Evolutionary conservation across 148 eudicot genomes (phyloP).

Genomic region (Heliosperma pusillum): DNA sequence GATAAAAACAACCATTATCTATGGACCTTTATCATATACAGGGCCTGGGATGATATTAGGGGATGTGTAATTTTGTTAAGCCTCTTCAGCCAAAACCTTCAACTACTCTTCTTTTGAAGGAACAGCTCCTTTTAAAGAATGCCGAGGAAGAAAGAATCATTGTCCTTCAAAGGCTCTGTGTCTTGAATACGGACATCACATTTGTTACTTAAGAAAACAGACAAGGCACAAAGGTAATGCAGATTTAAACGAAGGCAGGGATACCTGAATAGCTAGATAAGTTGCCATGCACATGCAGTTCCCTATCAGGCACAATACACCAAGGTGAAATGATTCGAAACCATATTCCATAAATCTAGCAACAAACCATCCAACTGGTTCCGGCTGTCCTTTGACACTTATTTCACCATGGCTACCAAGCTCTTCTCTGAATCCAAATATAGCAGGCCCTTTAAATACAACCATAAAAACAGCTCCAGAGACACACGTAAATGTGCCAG

Average conservation of each 20-base stretch:
- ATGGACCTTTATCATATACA: too few species aligned
- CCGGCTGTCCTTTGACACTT: slow-evolving; percentile 73
- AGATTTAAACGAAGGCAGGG: neutral
- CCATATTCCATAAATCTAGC: slow-evolving; percentile 54
- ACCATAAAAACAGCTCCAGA: slow-evolving; percentile 91
- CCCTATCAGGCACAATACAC: slow-evolving; percentile 83
- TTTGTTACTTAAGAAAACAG: neutral
- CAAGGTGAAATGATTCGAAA: slow-evolving; percentile 73
- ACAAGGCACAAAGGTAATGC: neutral
- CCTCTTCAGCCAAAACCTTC: too few species aligned
- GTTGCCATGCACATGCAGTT: slow-evolving; percentile 97
- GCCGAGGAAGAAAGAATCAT: neutral
- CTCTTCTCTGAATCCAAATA: slow-evolving; percentile 58
- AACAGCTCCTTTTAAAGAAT: neutral
- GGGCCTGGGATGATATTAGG: too few species aligned
- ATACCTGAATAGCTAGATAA: slow-evolving; percentile 88
- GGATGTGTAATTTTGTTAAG: too few species aligned
- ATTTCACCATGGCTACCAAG: slow-evolving; percentile 43
- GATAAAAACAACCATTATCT: too few species aligned
- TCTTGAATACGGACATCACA: neutral
- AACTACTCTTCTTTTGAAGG: too few species aligned
- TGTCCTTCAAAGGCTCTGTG: neutral
- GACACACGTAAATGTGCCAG: slow-evolving; percentile 79
- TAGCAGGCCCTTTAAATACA: slow-evolving; percentile 70
- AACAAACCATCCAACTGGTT: slow-evolving; percentile 72